These are phyloP conservation scores for Mycothermus thermophilus DNA, from an alignment of 495 filamentous ascomycete species.

Conservation along the genomic window DNA sequence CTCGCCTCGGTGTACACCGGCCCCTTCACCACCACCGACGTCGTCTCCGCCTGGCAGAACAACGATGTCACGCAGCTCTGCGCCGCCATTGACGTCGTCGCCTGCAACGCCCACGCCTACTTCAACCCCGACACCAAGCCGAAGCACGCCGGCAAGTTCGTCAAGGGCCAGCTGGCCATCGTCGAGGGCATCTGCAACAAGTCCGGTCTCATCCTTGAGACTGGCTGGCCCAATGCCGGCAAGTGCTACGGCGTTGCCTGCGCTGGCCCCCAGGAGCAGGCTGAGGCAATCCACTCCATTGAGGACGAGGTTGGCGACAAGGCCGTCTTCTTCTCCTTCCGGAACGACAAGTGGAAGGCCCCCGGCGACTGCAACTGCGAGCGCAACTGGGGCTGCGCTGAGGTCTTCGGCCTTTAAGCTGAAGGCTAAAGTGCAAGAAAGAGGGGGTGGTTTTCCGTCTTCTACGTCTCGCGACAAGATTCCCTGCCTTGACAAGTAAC, in stretches of 20 bases:
- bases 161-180: slow-evolving; percentile 47
- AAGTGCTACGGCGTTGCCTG: slow-evolving; percentile 54
- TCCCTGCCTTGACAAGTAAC: too few species aligned
- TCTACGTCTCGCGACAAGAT: too few species aligned
- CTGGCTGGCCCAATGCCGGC: slow-evolving; percentile 74
- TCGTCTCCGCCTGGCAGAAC: slow-evolving; percentile 52
- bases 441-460: not conserved
- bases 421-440: not conserved
- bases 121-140: slow-evolving; percentile 62
- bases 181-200: slow-evolving; percentile 56
- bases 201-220: slow-evolving; percentile 67
- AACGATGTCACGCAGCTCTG: slow-evolving; percentile 50
- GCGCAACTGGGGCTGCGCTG: slow-evolving; percentile 58
- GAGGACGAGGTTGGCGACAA: slow-evolving; percentile 35
- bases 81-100: slow-evolving; percentile 57
- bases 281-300: slow-evolving; percentile 54
- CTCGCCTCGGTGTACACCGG: slow-evolving; percentile 59
- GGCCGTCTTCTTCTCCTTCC: slow-evolving; percentile 67
- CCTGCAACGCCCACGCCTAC: slow-evolving; percentile 83
- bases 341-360: slow-evolving; percentile 71
- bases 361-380: slow-evolving; percentile 59
- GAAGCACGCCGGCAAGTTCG: slow-evolving; percentile 57
- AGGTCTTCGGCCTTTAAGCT: slow-evolving; percentile 35
- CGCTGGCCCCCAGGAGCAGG: slow-evolving; percentile 54
- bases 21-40: slow-evolving; percentile 72